These are phyloP conservation scores for Daldinia childiae DNA, from an alignment of 495 filamentous ascomycete genomes.

Conservation along the genomic window DNA sequence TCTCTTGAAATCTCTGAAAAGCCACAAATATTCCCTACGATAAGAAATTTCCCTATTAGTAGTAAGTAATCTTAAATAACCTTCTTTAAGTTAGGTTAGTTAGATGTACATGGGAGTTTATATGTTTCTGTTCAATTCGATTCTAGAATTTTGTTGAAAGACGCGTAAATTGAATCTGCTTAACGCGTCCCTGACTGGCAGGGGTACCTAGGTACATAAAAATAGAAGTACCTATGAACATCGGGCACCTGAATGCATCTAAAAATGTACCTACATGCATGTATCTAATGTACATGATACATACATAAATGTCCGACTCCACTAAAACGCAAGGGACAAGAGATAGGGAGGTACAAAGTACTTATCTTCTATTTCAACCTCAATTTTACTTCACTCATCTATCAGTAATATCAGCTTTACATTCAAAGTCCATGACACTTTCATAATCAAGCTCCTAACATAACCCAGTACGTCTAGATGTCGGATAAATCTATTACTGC, in stretches of 20 bases:
- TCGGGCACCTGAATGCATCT: neutral
- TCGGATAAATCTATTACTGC: neutral
- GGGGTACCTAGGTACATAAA: neutral
- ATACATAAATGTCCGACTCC: neutral
- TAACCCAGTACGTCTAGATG: neutral
- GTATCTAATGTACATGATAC: conserved; percentile 5
- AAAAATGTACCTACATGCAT: neutral
- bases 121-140: neutral
- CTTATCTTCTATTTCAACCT: neutral
- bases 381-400: neutral
- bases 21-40: neutral
- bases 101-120: neutral
- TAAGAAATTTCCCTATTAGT: neutral
- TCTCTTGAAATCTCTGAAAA: neutral
- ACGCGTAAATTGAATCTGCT: conserved; percentile 40
- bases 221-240: neutral
- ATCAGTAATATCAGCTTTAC: neutral
- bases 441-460: no score
- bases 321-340: no score
- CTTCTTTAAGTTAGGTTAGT: neutral
- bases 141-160: conserved; percentile 6
- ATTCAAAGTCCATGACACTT: neutral
- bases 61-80: neutral
- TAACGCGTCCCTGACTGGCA: conserved; percentile 18
- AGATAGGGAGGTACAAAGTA: neutral